Evolutionary conservation across 2,329 filamentous ascomycete species (phyloP).

Genomic region (Elsinoe perseae): DNA sequence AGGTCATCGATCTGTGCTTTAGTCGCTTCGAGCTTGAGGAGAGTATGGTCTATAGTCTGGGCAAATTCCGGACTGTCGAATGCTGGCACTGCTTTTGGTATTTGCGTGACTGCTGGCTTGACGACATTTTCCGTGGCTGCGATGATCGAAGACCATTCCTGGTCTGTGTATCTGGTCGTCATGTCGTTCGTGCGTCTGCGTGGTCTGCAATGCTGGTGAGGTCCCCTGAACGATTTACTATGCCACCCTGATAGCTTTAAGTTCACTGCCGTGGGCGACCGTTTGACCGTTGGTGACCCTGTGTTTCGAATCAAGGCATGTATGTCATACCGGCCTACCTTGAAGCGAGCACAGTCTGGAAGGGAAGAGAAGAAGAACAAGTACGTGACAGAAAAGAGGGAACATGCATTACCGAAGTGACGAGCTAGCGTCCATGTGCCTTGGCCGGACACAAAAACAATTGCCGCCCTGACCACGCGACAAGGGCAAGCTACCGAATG

Average conservation of each 20-base stretch:
- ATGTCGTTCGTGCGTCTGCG: conserved; percentile 19
- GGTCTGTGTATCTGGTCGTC: conserved; percentile 39
- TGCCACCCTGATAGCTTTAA: background rate
- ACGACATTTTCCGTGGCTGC: conserved; percentile 27
- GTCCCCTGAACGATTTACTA: background rate
- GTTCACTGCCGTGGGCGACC: background rate
- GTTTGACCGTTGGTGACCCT: conserved; percentile 6
- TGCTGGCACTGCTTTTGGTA: conserved; percentile 1
- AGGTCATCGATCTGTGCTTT: conserved; percentile 44
- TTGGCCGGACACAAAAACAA: background rate
- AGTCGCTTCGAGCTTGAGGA: conserved; percentile 44
- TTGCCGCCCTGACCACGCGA: conserved; percentile 7
- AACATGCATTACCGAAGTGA: background rate
- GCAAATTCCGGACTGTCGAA: conserved; percentile 22
- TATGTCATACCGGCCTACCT: conserved; percentile 10
- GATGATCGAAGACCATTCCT: conserved; percentile 39
- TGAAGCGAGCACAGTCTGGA: conserved; percentile 17
- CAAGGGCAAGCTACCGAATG: background rate
- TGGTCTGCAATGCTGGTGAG: background rate
- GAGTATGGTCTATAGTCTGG: conserved; percentile 40
- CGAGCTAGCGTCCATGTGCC: conserved; percentile 1
- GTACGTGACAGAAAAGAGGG: background rate
- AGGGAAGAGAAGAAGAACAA: background rate
- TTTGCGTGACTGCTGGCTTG: conserved; percentile 1
- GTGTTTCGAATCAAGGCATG: conserved; percentile 1